A percentile compares a stretch with the other conserved stretches of the same genome.
phyloP scores from a whole-genome alignment of 257 asterid species.

The Penstemon newberryi region DNA sequence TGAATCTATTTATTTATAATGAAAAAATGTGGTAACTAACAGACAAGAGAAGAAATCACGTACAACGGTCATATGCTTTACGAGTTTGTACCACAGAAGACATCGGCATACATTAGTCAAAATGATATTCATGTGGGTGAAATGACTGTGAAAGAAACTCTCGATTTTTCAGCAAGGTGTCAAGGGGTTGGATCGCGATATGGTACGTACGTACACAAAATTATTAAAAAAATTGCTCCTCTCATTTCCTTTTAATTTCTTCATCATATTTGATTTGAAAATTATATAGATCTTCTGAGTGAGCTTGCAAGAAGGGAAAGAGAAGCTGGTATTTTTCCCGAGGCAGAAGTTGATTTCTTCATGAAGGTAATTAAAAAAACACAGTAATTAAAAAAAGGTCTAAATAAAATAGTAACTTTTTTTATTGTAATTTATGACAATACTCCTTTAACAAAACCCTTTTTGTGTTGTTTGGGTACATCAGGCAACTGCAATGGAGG shows the following conservation, averaged over 20 bases:
- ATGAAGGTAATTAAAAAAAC: constrained; percentile 65
- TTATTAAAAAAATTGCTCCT: background rate
- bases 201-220: constrained; percentile 45
- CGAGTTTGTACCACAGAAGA: constrained; percentile 83
- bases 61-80: constrained; percentile 73
- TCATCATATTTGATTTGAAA: background rate
- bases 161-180: constrained; percentile 91
- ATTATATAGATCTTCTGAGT: constrained; percentile 53
- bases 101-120: constrained; percentile 97
- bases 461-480: constrained; percentile 6
- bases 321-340: constrained; percentile 72
- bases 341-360: constrained; percentile 78
- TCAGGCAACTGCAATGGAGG: constrained; percentile 62
- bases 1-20: too few species aligned
- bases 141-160: constrained; percentile 94
- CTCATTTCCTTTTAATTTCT: background rate
- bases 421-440: background rate
- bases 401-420: background rate
- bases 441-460: background rate
- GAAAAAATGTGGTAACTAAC: constrained; percentile 24
- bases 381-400: background rate
- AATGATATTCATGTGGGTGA: constrained; percentile 91
- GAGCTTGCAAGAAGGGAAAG: constrained; percentile 80
- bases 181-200: constrained; percentile 89
- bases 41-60: constrained; percentile 72